A percentile compares a stretch with the other conserved stretches of the same genome.
phyloP scores from a whole-genome alignment of 2,329 filamentous ascomycete genomes.

The Phoma sp. region DNA sequence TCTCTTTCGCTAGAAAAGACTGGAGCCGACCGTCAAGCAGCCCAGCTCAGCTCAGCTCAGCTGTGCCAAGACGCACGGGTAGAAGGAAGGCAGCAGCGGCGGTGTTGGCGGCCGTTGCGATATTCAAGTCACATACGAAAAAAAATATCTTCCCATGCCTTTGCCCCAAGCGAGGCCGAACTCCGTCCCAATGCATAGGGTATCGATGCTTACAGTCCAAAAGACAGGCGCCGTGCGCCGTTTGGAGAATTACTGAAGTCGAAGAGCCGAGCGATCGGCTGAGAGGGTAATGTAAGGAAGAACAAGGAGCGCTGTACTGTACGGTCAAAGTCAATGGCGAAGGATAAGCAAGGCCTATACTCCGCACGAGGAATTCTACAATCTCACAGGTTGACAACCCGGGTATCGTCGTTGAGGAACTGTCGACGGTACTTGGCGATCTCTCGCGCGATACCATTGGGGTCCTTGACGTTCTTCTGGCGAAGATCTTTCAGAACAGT shows the following conservation, averaged over 20 bases:
- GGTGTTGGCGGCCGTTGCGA: not conserved
- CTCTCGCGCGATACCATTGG: conserved; percentile 48
- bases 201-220: conserved; percentile 37
- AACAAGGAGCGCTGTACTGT: conserved; percentile 11
- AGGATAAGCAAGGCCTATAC: conserved; percentile 1
- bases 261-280: not conserved
- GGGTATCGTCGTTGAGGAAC: conserved; percentile 51
- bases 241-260: conserved; percentile 14
- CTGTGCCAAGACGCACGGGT: not conserved
- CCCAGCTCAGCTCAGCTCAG: too few relatives aligned
- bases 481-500: conserved; percentile 49
- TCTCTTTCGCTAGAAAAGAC: conserved; percentile 8
- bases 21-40: not conserved
- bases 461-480: conserved; percentile 47
- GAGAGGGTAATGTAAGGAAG: conserved; percentile 1
- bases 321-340: conserved; percentile 16
- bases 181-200: conserved; percentile 29
- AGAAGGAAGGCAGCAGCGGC: not conserved
- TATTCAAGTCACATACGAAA: conserved; percentile 13
- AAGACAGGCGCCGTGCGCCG: conserved; percentile 24
- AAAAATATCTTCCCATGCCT: conserved; percentile 5
- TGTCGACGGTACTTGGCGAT: conserved; percentile 50
- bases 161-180: conserved; percentile 14
- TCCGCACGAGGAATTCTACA: conserved; percentile 4
- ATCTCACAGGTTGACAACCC: conserved; percentile 48